Base-by-base conservation (phyloP, 2,329 filamentous ascomycete genomes). In the Colletotrichum lini region DNA sequence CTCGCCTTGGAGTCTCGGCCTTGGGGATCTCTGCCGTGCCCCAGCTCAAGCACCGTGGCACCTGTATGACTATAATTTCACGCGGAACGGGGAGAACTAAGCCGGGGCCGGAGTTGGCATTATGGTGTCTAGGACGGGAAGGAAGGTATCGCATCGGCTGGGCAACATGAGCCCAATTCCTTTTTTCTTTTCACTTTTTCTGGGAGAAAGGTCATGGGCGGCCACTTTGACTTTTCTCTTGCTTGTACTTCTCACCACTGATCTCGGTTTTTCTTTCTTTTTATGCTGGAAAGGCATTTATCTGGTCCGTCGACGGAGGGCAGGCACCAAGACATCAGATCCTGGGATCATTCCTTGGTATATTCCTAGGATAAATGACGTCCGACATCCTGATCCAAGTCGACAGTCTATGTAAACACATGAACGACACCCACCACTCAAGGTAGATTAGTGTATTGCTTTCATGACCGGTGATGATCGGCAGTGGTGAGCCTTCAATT, bases 181-280 rank as follows among this genome's bases (percentile, higher is more conserved):
- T 10, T 9, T 38, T 38, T 8, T 10, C 35, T 38, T 9, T 38
- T 38, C 9, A 10, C 8, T 8, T 50, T 52, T 26, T 49, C 45
- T 61, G 18, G 30, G 30, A 1, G 8, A 23, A 47, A 38, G 12
- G 8, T 42, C 23, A 47, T 30, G 49, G 18, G 2, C 42, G 26
- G 21, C 21, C 21, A 38, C 23, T 21, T 40, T 60, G 13, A 15
- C 38, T 58, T 65, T 35, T 59, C 50, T 56, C 47, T 54, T 65
- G 62, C 62, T 54, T 72, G 66, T 67, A 60, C 66, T 68, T 63
- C 64, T 67, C 35, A 49, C 50, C 18, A 49, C 23, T 53, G 59
- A 54, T 56, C 71, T 56, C 71, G 50, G 9, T 57, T 63, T 70
- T 52, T 44, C 57, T 69, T 52, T 72, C 65, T 71, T 50, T 42